Evolutionary conservation across 148 eudicot genomes (phyloP).

Genomic region (Rhododendron griersonianum): DNA sequence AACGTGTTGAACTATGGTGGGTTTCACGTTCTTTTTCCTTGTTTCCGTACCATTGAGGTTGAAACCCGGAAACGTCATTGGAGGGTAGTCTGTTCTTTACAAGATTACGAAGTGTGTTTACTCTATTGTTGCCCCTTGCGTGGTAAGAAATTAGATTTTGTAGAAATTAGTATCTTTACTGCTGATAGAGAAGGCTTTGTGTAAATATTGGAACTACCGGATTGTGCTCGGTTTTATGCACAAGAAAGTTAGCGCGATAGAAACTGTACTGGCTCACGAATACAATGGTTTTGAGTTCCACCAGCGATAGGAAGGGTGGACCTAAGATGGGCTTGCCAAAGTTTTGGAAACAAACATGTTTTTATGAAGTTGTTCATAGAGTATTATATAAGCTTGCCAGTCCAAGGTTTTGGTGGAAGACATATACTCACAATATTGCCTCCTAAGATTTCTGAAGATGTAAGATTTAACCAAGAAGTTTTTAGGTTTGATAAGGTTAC

Average conservation of each 20-base stretch:
- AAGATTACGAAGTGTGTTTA: not conserved
- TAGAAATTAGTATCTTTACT: conserved; percentile 4
- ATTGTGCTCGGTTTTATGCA: not conserved
- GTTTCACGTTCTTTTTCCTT: not conserved
- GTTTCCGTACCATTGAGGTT: not conserved
- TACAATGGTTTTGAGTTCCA: not conserved
- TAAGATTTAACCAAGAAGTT: not conserved
- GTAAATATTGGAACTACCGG: not conserved
- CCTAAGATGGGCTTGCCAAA: not conserved
- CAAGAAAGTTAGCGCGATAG: not conserved
- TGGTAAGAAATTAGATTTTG: not conserved
- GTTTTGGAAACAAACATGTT: not conserved
- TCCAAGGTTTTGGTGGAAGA: not conserved
- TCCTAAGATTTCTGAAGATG: not conserved
- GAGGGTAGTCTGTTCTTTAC: not conserved
- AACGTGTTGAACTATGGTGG: not conserved
- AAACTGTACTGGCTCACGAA: not conserved
- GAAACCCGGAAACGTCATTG: not conserved
- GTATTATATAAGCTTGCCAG: not conserved
- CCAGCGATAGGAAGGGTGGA: not conserved
- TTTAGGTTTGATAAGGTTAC: not conserved
- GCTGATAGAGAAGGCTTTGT: not conserved
- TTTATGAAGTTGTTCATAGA: not conserved
- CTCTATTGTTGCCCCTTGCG: not conserved
- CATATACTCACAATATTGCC: not conserved